Evolutionary conservation across 768 basidiomycete species (phyloP).

Genomic region (Tephrocybe sp.): DNA sequence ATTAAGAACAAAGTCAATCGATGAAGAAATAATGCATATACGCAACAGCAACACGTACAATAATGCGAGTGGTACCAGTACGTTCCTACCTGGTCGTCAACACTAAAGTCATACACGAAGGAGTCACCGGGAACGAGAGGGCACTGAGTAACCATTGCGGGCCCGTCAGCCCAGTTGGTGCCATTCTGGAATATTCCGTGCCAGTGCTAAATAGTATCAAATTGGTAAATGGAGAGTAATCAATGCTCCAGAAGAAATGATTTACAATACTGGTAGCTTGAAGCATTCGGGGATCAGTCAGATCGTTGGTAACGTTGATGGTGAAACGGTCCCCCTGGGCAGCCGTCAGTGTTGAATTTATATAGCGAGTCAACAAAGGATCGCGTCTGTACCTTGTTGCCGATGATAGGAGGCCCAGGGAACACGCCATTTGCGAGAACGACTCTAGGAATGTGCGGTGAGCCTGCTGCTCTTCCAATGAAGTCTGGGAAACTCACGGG

Average conservation of each 20-base stretch:
- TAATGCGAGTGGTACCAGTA: slow-evolving; percentile 24
- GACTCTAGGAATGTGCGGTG: neutral
- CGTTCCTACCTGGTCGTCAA: slow-evolving; percentile 16
- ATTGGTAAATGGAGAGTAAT: neutral
- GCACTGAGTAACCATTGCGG: slow-evolving; percentile 5
- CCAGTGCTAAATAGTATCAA: neutral
- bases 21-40: too few species aligned
- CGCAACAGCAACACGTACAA: slow-evolving; percentile 19
- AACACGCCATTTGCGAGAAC: slow-evolving; percentile 2
- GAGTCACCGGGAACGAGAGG: slow-evolving; percentile 14
- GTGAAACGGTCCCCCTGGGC: slow-evolving; percentile 1
- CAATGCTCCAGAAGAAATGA: too few species aligned
- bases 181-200: slow-evolving; percentile 5
- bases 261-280: neutral
- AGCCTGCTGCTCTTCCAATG: neutral
- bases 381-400: neutral
- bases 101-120: slow-evolving; percentile 33
- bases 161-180: slow-evolving; percentile 1
- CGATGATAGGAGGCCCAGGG: neutral
- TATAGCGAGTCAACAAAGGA: neutral
- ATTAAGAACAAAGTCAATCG: slow-evolving; percentile 34
- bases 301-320: slow-evolving; percentile 1
- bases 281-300: neutral
- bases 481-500: neutral
- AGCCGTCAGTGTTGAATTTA: neutral